Evolutionary conservation across 2,329 filamentous ascomycete genomes (phyloP).

Genomic region (Trichoderma sp.): DNA sequence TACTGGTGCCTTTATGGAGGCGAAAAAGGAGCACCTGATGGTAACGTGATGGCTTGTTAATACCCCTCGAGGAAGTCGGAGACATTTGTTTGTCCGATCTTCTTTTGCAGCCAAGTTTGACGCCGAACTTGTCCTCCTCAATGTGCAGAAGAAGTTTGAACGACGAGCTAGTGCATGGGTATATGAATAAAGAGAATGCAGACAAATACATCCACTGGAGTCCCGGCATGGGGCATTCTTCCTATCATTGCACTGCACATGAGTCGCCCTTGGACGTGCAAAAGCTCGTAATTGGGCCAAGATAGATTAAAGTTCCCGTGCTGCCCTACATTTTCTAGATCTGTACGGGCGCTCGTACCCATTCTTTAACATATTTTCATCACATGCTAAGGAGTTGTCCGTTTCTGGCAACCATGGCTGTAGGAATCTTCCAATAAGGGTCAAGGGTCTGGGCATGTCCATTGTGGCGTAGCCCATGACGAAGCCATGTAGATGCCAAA

Average conservation of each 20-base stretch:
- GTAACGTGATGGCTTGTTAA: neutral
- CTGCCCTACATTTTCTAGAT: conserved; percentile 3
- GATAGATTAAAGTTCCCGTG: conserved; percentile 19
- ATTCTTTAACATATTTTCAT: conserved; percentile 6
- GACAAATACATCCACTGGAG: neutral
- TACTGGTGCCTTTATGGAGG: neutral
- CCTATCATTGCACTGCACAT: neutral
- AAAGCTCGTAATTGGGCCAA: conserved; percentile 7
- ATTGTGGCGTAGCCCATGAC: conserved; percentile 5
- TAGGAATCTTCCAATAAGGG: conserved; percentile 14
- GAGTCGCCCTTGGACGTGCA: conserved; percentile 6
- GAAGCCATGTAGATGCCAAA: conserved; percentile 1
- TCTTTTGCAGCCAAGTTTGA: too few relatives aligned
- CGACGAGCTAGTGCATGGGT: conserved; percentile 8
- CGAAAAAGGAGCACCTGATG: neutral
- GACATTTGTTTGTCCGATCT: neutral
- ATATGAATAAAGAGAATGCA: neutral
- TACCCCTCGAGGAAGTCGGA: neutral
- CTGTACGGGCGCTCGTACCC: conserved; percentile 13
- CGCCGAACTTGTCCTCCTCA: neutral
- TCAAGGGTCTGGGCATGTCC: neutral
- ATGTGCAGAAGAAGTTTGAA: neutral
- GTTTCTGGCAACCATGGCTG: conserved; percentile 5
- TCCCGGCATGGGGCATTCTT: neutral
- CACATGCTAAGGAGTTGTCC: conserved; percentile 16